phyloP scores from a whole-genome alignment of 2,329 filamentous ascomycete genomes.

The Fusarium papillatum region DNA sequence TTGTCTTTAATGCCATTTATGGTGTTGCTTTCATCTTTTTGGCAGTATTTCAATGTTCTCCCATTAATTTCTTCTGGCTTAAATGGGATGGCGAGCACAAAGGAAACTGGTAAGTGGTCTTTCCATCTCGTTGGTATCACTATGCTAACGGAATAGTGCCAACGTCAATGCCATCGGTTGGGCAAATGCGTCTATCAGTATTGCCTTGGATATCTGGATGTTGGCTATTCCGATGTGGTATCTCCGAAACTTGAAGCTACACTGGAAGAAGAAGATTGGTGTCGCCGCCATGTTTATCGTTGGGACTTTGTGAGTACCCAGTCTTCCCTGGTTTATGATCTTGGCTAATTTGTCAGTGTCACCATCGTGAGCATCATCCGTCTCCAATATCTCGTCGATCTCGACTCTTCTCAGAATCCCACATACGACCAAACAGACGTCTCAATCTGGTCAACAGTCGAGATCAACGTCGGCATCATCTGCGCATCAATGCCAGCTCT shows the following conservation, averaged over 20 bases:
- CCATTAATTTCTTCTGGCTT: conserved; percentile 56
- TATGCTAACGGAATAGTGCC: conserved; percentile 35
- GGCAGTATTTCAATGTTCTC: conserved; percentile 54
- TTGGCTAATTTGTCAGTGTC: conserved; percentile 36
- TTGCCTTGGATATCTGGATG: conserved; percentile 58
- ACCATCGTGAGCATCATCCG: conserved; percentile 49
- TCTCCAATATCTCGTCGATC: conserved; percentile 43
- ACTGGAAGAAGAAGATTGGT: conserved; percentile 58
- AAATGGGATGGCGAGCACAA: conserved; percentile 55
- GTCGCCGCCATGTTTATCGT: conserved; percentile 59
- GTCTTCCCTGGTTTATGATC: too few species aligned
- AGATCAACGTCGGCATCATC: conserved; percentile 53
- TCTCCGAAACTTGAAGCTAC: conserved; percentile 49
- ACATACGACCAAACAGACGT: conserved; percentile 47
- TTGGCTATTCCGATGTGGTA: conserved; percentile 56
- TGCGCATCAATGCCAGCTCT: conserved; percentile 51
- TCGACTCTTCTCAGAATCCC: conserved; percentile 45
- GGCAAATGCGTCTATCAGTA: conserved; percentile 57
- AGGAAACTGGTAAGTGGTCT: conserved; percentile 51
- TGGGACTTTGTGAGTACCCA: conserved; percentile 52
- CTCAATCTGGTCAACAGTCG: conserved; percentile 51
- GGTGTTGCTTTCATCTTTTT: conserved; percentile 49
- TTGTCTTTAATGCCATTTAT: conserved; percentile 32
- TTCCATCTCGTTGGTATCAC: background rate
- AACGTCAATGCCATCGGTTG: conserved; percentile 56